Evolutionary conservation across 1,284 basidiomycete genomes (phyloP).

Genomic region (Melampsora larici-populina): DNA sequence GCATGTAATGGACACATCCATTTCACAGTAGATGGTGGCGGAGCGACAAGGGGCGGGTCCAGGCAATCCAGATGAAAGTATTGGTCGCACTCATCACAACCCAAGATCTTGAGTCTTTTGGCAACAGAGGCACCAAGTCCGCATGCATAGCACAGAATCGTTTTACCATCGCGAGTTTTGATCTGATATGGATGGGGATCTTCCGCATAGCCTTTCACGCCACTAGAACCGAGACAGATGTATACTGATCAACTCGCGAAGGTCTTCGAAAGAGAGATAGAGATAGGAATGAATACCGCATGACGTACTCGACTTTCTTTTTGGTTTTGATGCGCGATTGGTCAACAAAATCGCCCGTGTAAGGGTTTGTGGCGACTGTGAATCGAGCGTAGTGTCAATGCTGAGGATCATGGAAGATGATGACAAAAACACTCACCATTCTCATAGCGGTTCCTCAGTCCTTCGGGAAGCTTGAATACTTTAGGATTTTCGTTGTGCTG

Average conservation of each 20-base stretch:
- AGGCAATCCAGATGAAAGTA: slow-evolving; percentile 42
- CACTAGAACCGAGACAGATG: slow-evolving; percentile 4
- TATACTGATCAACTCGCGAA: not conserved
- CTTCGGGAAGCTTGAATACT: slow-evolving; percentile 14
- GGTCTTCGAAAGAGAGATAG: not conserved
- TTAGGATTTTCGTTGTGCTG: slow-evolving; percentile 3
- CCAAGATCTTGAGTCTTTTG: slow-evolving; percentile 24
- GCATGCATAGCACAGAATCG: slow-evolving; percentile 37
- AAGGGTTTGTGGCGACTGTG: slow-evolving; percentile 13
- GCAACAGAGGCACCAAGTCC: slow-evolving; percentile 21
- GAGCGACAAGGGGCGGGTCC: slow-evolving; percentile 36
- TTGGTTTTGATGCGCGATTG: slow-evolving; percentile 13
- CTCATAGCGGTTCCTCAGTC: slow-evolving; percentile 4
- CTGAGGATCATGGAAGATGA: not conserved
- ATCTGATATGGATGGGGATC: slow-evolving; percentile 39
- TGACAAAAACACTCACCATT: not conserved
- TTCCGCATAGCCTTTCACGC: slow-evolving; percentile 36
- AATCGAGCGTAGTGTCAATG: not conserved
- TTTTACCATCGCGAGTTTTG: slow-evolving; percentile 35
- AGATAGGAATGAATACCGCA: not conserved
- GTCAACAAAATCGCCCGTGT: slow-evolving; percentile 23
- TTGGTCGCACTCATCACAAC: slow-evolving; percentile 25
- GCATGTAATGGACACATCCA: slow-evolving; percentile 40
- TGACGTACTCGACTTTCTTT: slow-evolving; percentile 16
- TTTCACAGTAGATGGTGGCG: slow-evolving; percentile 18